Conservation (phyloP, 345 rosid genomes). For the Nasturtium officinale region DNA sequence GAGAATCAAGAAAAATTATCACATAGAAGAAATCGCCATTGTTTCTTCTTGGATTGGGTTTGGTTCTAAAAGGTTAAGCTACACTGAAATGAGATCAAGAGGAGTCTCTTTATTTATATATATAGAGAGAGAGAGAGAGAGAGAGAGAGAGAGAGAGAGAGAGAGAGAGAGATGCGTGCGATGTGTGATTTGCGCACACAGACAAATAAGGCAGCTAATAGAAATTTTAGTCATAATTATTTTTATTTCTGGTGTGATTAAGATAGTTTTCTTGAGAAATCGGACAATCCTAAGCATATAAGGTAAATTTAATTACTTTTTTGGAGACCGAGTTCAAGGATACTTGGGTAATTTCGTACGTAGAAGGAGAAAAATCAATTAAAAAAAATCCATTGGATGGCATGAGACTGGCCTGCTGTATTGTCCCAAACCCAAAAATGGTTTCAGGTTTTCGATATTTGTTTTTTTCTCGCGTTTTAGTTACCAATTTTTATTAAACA, state of each 20-base stretch:
- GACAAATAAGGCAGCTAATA: slow-evolving; percentile 37
- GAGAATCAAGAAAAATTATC: slow-evolving; percentile 8
- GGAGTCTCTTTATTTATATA: slow-evolving; percentile 9
- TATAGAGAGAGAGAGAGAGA: too few species aligned
- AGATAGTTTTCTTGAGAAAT: slow-evolving; percentile 19
- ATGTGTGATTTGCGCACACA: slow-evolving; percentile 40
- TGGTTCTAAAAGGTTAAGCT: slow-evolving; percentile 26
- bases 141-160: too few species aligned
- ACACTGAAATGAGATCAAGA: slow-evolving; percentile 27
- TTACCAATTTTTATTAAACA: too few species aligned
- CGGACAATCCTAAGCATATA: not conserved
- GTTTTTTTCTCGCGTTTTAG: too few species aligned
- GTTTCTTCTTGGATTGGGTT: slow-evolving; percentile 12
- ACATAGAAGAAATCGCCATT: slow-evolving; percentile 27
- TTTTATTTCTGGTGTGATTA: not conserved
- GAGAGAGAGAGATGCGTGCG: slow-evolving; percentile 37
- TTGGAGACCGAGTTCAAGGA: slow-evolving; percentile 13
- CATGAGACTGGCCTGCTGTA: slow-evolving; percentile 38
- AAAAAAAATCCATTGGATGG: slow-evolving; percentile 23
- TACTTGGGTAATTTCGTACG: not conserved
- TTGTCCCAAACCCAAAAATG: slow-evolving; percentile 35
- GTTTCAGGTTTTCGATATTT: too few species aligned
- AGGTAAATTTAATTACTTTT: slow-evolving; percentile 19
- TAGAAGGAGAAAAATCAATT: not conserved
- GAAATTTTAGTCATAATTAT: not conserved